Evolutionary conservation across 164 flowering plant species (phyloP).

Genomic region (Chimonanthus praecox): DNA sequence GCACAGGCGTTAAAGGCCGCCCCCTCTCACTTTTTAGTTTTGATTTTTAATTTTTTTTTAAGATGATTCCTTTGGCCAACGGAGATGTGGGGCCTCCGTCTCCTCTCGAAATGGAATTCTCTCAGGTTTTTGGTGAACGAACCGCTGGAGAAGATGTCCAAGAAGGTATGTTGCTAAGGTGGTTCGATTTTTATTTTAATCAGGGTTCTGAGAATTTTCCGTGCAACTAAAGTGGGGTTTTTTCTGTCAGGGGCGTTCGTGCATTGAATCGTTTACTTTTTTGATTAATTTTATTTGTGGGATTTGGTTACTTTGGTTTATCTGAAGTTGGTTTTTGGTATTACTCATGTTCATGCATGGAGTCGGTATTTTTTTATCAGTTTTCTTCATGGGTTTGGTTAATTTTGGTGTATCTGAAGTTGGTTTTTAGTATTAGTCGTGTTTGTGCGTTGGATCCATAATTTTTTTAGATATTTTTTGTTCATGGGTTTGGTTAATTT

Average conservation of each 20-base stretch:
- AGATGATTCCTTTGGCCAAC: conserved; percentile 15
- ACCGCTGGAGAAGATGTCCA: conserved; percentile 75
- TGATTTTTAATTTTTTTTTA: background rate
- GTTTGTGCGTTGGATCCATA: background rate
- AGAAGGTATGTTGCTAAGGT: conserved; percentile 38
- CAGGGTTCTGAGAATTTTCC: background rate
- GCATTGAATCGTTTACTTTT: background rate
- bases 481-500: background rate
- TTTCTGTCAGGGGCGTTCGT: background rate
- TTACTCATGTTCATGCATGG: background rate
- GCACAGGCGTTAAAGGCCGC: conserved; percentile 1
- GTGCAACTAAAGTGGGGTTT: background rate
- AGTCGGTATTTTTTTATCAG: background rate
- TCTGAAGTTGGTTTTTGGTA: background rate
- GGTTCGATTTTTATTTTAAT: background rate
- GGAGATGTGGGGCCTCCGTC: conserved; percentile 24
- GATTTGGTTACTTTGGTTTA: background rate
- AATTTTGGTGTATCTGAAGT: background rate
- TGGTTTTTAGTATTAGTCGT: background rate
- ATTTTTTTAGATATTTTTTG: background rate
- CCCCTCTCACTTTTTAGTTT: background rate
- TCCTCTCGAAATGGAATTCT: conserved; percentile 68
- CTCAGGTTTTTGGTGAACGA: conserved; percentile 76
- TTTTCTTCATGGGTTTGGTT: background rate
- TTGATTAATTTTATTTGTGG: background rate